Percentiles rank a stretch among this genome's conserved stretches.
Evolutionary conservation across 225 moss, liverwort and hornwort genomes (phyloP).

Genomic region (Polytrichum formosum): DNA sequence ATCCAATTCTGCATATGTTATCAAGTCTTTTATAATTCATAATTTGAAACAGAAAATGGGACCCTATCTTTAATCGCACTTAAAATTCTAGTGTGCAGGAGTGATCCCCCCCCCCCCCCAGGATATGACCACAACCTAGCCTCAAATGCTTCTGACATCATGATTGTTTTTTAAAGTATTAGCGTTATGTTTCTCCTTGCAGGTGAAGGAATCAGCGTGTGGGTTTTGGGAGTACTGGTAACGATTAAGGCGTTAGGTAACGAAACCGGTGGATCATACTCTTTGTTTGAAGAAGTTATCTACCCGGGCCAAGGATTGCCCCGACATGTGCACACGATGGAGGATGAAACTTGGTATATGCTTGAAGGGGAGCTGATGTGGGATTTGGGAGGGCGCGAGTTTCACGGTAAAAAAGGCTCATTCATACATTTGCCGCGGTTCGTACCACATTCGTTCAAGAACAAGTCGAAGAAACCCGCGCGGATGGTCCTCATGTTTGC

Average conservation of each 20-base stretch:
- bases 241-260: conserved; percentile 47
- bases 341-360: conserved; percentile 69
- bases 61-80: too few relatives aligned
- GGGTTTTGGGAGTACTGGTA: conserved; percentile 56
- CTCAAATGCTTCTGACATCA: neutral
- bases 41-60: too few relatives aligned
- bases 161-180: too few relatives aligned
- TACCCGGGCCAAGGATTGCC: conserved; percentile 35
- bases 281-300: conserved; percentile 37
- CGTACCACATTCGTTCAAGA: conserved; percentile 30
- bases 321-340: conserved; percentile 48
- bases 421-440: conserved; percentile 47
- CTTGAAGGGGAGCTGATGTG: conserved; percentile 60
- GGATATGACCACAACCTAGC: neutral
- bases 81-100: too few relatives aligned
- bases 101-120: too few relatives aligned
- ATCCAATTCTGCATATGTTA: too few relatives aligned
- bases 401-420: conserved; percentile 29
- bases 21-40: too few relatives aligned
- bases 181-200: neutral
- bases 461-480: conserved; percentile 33
- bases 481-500: conserved; percentile 34
- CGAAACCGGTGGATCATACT: conserved; percentile 50
- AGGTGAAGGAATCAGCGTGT: conserved; percentile 52
- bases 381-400: conserved; percentile 37